Evolutionary conservation across 768 basidiomycete species (phyloP), one percentile per base, ranked within the genome.

Genomic region (Basidioascus undulatus): DNA sequence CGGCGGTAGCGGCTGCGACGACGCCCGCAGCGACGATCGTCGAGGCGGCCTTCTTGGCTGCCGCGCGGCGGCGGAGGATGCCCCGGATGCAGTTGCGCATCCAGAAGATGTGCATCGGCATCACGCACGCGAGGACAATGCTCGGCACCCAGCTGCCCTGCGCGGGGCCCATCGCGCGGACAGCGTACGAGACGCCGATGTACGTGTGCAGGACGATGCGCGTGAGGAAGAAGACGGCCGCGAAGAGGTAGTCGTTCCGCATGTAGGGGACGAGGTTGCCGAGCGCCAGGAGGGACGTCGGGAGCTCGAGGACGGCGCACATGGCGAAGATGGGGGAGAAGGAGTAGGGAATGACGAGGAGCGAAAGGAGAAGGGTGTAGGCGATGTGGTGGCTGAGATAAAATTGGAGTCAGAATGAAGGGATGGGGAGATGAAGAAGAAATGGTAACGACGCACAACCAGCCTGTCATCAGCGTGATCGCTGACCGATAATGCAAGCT

Each of bases 81-180:
- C 68, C 68, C 44, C 57, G 59, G 34, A 72, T 21, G 41, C 65
- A 69, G 10, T 65, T 65, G 2, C 47, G 39, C 55, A 72, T 71
- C 71, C 71, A 72, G 28, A 59, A 49, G 2, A 60, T 62, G 45
- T 72, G 71, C 36, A 72, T 52, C 8, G 66, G 63, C 27, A 68
- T 59, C 21, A 68, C 62, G 35, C 53, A 44, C 6, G 51, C 45
- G 40, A 69, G 56, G 39, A 68, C 44, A 23, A 55, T 45, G 0
- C 57, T 53, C 1, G 70, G 69, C 3, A 61, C 45, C 31, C 51
- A 55, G 1, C 63, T 62, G 4, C 35, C 32, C 4, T 23, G 24
- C n/a, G 32, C 28, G 3, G 23, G 19, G 16, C 19, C 23, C 11
- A 62, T 61, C 0, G 44, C 49, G 4, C 60, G 51, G 26, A 51